Conservation (phyloP, 2,329 filamentous ascomycete species). For the Trichophyton schoenleinii region DNA sequence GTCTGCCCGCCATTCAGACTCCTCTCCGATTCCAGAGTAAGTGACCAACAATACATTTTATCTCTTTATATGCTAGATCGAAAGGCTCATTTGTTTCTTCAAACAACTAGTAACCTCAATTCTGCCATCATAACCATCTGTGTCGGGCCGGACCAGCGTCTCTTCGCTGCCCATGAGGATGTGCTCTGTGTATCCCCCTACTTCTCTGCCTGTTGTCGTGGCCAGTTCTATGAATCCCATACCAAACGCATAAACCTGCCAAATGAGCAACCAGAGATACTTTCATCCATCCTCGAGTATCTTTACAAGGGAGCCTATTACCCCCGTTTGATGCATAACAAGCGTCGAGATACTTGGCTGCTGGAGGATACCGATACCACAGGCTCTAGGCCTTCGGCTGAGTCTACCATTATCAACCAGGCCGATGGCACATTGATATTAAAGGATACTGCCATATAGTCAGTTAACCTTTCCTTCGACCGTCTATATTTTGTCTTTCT, state of each 20-base stretch:
- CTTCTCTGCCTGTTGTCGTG: slow-evolving; percentile 55
- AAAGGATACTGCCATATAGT: slow-evolving; percentile 82
- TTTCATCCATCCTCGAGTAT: slow-evolving; percentile 80
- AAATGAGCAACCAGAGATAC: slow-evolving; percentile 78
- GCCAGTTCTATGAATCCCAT: slow-evolving; percentile 48
- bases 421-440: slow-evolving; percentile 55
- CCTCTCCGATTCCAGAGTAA: not conserved
- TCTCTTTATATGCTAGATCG: not conserved
- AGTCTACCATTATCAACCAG: slow-evolving; percentile 58
- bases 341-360: slow-evolving; percentile 66
- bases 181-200: slow-evolving; percentile 66
- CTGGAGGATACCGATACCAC: slow-evolving; percentile 51
- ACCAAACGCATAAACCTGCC: slow-evolving; percentile 66
- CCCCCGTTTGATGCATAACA: slow-evolving; percentile 69
- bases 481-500: not conserved
- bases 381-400: slow-evolving; percentile 26
- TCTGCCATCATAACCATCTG: slow-evolving; percentile 68
- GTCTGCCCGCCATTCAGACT: slow-evolving; percentile 10
- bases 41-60: slow-evolving; percentile 13
- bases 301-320: slow-evolving; percentile 93
- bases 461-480: slow-evolving; percentile 16
- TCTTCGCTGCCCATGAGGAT: slow-evolving; percentile 86
- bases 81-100: not conserved
- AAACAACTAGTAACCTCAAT: slow-evolving; percentile 38
- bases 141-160: slow-evolving; percentile 66